These are phyloP conservation scores for Colletotrichum falcatum DNA, from an alignment of 2,329 filamentous ascomycete genomes.

Conservation along the genomic window DNA sequence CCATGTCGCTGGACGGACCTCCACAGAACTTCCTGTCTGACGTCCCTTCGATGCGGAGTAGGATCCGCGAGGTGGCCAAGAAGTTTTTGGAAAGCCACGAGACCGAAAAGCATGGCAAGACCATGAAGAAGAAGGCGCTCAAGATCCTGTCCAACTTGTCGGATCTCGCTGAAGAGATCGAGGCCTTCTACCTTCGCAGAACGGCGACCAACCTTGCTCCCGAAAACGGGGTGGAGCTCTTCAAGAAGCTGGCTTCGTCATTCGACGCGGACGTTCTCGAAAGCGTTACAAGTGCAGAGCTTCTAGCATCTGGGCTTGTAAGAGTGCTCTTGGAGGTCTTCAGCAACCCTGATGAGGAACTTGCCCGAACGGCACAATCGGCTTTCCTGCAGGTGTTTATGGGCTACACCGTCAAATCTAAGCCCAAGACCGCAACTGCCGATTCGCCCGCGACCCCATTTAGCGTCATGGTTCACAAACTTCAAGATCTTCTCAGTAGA, in stretches of 20 bases:
- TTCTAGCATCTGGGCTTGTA: slow-evolving; percentile 91
- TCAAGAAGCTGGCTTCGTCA: slow-evolving; percentile 80
- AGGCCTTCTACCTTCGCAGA: slow-evolving; percentile 74
- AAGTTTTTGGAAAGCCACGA: slow-evolving; percentile 89
- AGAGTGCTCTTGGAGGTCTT: slow-evolving; percentile 86
- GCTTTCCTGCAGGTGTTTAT: slow-evolving; percentile 95
- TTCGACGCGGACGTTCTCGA: slow-evolving; percentile 91
- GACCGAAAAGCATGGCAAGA: slow-evolving; percentile 75
- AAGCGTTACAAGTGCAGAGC: slow-evolving; percentile 94
- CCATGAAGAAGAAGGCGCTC: slow-evolving; percentile 82
- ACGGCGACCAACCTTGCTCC: slow-evolving; percentile 58
- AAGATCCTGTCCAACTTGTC: slow-evolving; percentile 81
- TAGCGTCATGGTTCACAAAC: slow-evolving; percentile 89
- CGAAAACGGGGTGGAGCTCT: slow-evolving; percentile 73
- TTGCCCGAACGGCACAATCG: slow-evolving; percentile 77
- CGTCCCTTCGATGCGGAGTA: slow-evolving; percentile 71
- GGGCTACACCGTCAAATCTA: slow-evolving; percentile 76
- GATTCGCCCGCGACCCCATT: slow-evolving; percentile 85
- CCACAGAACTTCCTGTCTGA: slow-evolving; percentile 61
- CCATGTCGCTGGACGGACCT: slow-evolving; percentile 71
- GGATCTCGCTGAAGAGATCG: slow-evolving; percentile 77
- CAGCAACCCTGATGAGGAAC: slow-evolving; percentile 73
- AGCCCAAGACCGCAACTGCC: slow-evolving; percentile 71
- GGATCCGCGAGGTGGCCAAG: slow-evolving; percentile 82
- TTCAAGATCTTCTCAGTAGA: slow-evolving; percentile 94